Conservation (phyloP, 2,329 filamentous ascomycete species). For the Bertia moriformis region DNA sequence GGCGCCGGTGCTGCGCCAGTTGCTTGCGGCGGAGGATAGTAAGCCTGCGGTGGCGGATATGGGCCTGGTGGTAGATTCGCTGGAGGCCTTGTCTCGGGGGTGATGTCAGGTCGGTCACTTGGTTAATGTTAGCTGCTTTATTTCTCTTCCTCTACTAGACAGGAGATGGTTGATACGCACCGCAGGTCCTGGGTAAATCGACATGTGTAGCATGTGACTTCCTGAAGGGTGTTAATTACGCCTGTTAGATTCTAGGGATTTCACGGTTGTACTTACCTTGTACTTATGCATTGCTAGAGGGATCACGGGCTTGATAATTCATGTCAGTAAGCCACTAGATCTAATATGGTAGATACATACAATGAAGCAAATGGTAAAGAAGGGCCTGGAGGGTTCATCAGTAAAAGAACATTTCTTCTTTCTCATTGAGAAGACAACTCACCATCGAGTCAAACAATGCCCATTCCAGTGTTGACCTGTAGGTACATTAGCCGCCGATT, state of each 20-base stretch:
- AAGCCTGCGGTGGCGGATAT: background rate
- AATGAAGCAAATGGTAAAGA: background rate
- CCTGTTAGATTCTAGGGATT: no score
- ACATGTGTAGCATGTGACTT: constrained; percentile 20
- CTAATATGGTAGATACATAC: background rate
- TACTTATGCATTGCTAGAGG: background rate
- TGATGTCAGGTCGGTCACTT: constrained; percentile 20
- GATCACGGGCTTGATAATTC: background rate
- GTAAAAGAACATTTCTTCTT: background rate
- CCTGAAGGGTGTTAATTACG: constrained; percentile 11
- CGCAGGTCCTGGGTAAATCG: constrained; percentile 19
- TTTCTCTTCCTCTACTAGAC: no score
- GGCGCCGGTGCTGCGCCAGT: no score
- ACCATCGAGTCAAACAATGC: constrained; percentile 1
- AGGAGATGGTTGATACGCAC: constrained; percentile 8
- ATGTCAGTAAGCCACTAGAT: background rate
- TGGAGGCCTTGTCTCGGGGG: constrained; percentile 16
- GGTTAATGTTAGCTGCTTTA: background rate
- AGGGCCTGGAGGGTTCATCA: background rate
- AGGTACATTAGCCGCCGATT: background rate
- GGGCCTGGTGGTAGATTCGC: constrained; percentile 11
- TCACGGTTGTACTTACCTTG: constrained; percentile 1
- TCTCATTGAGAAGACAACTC: background rate
- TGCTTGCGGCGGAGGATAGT: background rate
- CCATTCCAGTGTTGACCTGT: constrained; percentile 1